Conservation (phyloP, 768 basidiomycete species). For the Xerocomellus amylosporus region DNA sequence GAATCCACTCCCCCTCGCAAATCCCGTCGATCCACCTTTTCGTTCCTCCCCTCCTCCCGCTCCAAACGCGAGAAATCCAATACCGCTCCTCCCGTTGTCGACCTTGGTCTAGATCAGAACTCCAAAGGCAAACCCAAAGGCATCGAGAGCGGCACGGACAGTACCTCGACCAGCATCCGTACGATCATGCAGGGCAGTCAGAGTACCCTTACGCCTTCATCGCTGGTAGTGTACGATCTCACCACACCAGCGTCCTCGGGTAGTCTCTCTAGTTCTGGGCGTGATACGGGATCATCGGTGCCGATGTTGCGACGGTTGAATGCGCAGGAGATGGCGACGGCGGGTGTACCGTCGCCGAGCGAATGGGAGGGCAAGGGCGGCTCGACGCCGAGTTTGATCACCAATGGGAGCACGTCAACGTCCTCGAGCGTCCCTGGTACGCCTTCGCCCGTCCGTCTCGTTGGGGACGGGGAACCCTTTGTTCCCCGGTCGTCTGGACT, state of each 20-base stretch:
- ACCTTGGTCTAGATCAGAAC: background rate
- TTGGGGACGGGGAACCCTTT: constrained; percentile 7
- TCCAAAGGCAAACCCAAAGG: background rate
- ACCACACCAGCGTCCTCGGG: constrained; percentile 10
- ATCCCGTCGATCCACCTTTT: constrained; percentile 24
- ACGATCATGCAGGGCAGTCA: constrained; percentile 22
- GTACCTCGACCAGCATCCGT: constrained; percentile 19
- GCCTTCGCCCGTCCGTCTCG: constrained; percentile 3
- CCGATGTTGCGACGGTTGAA: constrained; percentile 22
- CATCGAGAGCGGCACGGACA: constrained; percentile 16
- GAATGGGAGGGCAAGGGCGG: background rate
- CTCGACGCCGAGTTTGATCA: constrained; percentile 26
- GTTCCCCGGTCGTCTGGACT: constrained; percentile 19
- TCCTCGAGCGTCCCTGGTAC: constrained; percentile 15
- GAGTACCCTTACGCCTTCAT: constrained; percentile 14
- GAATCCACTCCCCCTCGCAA: constrained; percentile 5
- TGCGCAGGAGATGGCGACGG: constrained; percentile 9
- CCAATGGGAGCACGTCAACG: constrained; percentile 18
- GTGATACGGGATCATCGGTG: constrained; percentile 1
- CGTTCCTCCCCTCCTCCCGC: constrained; percentile 20
- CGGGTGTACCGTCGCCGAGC: background rate
- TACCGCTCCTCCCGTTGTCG: background rate
- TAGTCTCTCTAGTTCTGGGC: background rate
- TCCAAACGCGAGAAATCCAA: constrained; percentile 19
- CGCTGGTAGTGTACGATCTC: constrained; percentile 3